Base-by-base conservation (phyloP, 2,329 filamentous ascomycete species). In the Rutstroemia sydowiana region DNA sequence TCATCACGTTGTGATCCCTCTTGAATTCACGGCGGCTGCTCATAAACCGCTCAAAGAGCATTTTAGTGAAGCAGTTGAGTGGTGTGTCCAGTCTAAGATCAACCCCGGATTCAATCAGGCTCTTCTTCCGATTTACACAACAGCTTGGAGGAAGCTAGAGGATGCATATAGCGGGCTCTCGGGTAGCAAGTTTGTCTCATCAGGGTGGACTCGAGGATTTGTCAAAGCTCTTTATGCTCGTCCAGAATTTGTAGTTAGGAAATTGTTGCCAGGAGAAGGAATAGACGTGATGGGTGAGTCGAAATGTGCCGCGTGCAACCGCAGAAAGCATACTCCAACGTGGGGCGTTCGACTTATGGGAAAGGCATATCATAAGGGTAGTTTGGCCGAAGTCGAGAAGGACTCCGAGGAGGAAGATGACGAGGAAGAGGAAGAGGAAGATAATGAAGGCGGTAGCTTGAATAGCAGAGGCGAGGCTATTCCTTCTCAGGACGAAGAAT, bases 81-180 rank as follows among this genome's bases (percentile, higher is more conserved):
- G 87, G 87, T 84, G 91, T 69, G 82, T 92, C 2, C 85, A 89
- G 61, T 87, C 86, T 63, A 84, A 85, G 59, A 75, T 93, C 46
- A 85, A 90, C 58, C 87, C 86, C 0, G 79, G 74, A 0, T 91
- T 90, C 61, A 70, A 77, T 10, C 75, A 76, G 16, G 70, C 77
- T 5, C 79, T 87, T 54, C 45, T 39, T 23, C 73, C 78, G 7
- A 70, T 89, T 11, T 93, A 89, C 66, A 62, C 69, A 11, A 73
- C 86, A 23, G 82, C 86, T 0, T 90, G 89, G 71, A 70, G 71
- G 45, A 88, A 88, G 62, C 72, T 92, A 0, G 78, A 88, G 57
- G 80, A 87, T 57, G 85, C 90, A 64, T 79, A 87, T 13, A 74
- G 72, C 36, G 84, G 81, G 0, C 75, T 87, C 2, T 81, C 84